Percentiles rank a stretch among this genome's conserved stretches.
Conservation (phyloP, 768 basidiomycete species). For the Rhodosporidiobolus sp. region DNA sequence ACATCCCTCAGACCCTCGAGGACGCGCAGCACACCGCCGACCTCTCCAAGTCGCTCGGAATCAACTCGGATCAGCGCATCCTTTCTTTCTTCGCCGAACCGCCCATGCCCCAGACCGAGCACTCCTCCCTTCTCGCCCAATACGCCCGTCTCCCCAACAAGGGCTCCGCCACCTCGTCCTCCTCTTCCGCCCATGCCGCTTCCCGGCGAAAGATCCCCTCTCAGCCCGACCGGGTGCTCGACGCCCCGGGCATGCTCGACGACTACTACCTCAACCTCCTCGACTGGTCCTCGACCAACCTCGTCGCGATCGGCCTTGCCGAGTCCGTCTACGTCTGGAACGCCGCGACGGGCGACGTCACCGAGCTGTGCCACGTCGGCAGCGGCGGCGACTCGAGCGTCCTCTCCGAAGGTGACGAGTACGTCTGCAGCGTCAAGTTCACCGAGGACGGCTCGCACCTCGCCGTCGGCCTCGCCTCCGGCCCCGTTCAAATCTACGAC, state of each 20-base stretch:
- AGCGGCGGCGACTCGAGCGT: slow-evolving; percentile 54
- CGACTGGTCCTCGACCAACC: slow-evolving; percentile 80
- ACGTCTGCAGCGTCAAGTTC: slow-evolving; percentile 48
- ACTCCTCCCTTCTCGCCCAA: slow-evolving; percentile 74
- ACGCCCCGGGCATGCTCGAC: slow-evolving; percentile 77
- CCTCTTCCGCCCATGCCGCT: slow-evolving; percentile 62
- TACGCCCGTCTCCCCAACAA: slow-evolving; percentile 58
- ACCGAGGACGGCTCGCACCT: slow-evolving; percentile 61
- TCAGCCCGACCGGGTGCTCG: slow-evolving; percentile 85
- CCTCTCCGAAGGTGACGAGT: slow-evolving; percentile 35
- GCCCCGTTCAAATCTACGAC: slow-evolving; percentile 95
- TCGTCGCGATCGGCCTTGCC: slow-evolving; percentile 84
- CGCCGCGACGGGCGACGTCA: slow-evolving; percentile 82
- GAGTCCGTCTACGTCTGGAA: slow-evolving; percentile 89
- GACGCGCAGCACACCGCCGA: slow-evolving; percentile 44
- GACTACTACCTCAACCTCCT: slow-evolving; percentile 97
- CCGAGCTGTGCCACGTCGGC: slow-evolving; percentile 50
- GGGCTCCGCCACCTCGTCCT: slow-evolving; percentile 62
- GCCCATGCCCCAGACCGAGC: slow-evolving; percentile 73
- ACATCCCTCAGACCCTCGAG: not conserved
- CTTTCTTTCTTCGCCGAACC: slow-evolving; percentile 78
- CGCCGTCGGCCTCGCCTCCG: slow-evolving; percentile 72
- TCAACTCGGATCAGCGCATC: slow-evolving; percentile 57
- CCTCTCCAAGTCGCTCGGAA: slow-evolving; percentile 43
- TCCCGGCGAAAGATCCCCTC: slow-evolving; percentile 80